Percentiles rank a stretch among this genome's conserved stretches.
Conservation (phyloP, 768 basidiomycete species). For the Tricholoma saponaceum region DNA sequence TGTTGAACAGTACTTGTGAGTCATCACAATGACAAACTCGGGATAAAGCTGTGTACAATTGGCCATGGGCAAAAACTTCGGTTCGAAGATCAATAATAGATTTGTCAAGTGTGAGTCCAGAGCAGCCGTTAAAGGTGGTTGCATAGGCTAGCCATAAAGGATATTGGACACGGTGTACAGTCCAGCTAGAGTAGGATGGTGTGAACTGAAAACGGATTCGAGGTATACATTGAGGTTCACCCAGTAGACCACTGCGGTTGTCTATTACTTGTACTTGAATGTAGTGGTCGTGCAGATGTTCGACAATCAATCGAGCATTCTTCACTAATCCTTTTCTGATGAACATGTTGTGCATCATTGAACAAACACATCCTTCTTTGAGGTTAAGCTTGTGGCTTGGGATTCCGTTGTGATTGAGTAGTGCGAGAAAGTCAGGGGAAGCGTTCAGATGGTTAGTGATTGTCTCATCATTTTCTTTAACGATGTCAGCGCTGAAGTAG, state of each 20-base stretch:
- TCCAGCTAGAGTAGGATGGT: slow-evolving; percentile 3
- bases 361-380: neutral
- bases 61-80: too few relatives aligned
- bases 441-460: too few relatives aligned
- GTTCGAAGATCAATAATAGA: neutral
- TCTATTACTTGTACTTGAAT: neutral
- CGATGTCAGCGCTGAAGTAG: neutral
- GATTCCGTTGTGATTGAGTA: neutral
- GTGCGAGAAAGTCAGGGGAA: too few relatives aligned
- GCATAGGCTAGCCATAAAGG: slow-evolving; percentile 2
- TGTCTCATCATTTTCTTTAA: neutral
- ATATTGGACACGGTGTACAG: slow-evolving; percentile 1
- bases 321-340: neutral
- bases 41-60: neutral
- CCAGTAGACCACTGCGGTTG: neutral
- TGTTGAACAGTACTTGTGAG: neutral
- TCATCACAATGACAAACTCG: neutral
- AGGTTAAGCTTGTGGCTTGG: neutral
- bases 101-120: neutral
- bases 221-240: slow-evolving; percentile 6
- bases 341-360: neutral
- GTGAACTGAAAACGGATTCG: slow-evolving; percentile 6
- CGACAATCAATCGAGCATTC: neutral
- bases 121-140: neutral
- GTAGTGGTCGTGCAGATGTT: neutral